Evolutionary conservation across 1,139 yeast species (phyloP).

Genomic region (Debaryomyces fabryi): DNA sequence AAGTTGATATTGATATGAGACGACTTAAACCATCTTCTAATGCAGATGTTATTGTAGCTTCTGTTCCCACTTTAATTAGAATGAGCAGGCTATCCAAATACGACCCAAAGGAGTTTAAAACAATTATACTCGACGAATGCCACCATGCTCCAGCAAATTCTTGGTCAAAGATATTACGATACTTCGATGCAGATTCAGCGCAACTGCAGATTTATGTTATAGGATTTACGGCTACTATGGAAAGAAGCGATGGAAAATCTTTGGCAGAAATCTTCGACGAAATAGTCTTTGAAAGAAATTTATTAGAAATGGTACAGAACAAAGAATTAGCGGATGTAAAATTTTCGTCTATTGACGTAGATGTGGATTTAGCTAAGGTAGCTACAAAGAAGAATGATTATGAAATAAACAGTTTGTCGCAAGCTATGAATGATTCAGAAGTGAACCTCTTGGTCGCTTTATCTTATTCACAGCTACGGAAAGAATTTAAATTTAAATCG

Average conservation of each 20-base stretch:
- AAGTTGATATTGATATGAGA: slow-evolving; percentile 78
- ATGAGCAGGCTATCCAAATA: slow-evolving; percentile 53
- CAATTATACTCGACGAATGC: slow-evolving; percentile 87
- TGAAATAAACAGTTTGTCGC: slow-evolving; percentile 51
- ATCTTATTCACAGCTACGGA: slow-evolving; percentile 54
- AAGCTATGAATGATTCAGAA: slow-evolving; percentile 54
- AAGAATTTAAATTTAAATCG: slow-evolving; percentile 49
- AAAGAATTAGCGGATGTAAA: slow-evolving; percentile 73
- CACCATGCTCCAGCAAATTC: slow-evolving; percentile 86
- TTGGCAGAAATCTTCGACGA: slow-evolving; percentile 68
- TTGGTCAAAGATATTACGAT: slow-evolving; percentile 58
- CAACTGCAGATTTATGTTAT: slow-evolving; percentile 57
- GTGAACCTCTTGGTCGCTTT: slow-evolving; percentile 59
- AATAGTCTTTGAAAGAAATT: slow-evolving; percentile 69
- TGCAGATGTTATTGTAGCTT: slow-evolving; percentile 74
- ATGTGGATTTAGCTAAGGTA: slow-evolving; percentile 40
- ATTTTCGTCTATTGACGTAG: slow-evolving; percentile 58
- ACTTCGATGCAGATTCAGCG: slow-evolving; percentile 55
- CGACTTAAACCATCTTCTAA: slow-evolving; percentile 35
- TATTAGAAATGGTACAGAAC: slow-evolving; percentile 67
- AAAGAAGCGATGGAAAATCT: slow-evolving; percentile 65
- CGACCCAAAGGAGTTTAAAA: slow-evolving; percentile 60
- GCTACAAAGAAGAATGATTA: slow-evolving; percentile 53
- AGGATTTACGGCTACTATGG: slow-evolving; percentile 87
- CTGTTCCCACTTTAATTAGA: slow-evolving; percentile 67